A percentile compares a stretch with the other conserved stretches of the same genome.
These are phyloP conservation scores for Huntiella bhutanensis DNA, from an alignment of 2,329 filamentous ascomycete species.

Conservation along the genomic window DNA sequence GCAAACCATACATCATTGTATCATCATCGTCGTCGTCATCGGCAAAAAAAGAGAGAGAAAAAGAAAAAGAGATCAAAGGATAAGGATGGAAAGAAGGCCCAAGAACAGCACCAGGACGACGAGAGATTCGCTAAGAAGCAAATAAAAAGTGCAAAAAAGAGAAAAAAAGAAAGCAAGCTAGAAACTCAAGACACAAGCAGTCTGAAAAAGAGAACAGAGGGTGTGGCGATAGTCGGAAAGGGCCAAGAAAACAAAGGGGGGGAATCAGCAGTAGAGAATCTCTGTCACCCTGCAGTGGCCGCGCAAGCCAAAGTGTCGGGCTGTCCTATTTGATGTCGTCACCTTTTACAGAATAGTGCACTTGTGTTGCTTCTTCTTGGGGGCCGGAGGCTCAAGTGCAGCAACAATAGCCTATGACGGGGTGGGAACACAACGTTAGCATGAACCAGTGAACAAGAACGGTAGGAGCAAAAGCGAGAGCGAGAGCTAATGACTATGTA, in stretches of 20 bases:
- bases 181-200: conserved; percentile 7
- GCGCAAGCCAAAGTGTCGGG: too few relatives aligned
- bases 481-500: not conserved
- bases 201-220: conserved; percentile 2
- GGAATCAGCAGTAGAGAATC: not conserved
- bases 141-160: conserved; percentile 1
- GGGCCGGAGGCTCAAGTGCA: conserved; percentile 69
- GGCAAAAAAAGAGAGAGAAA: conserved; percentile 1
- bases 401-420: conserved; percentile 68
- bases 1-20: too few relatives aligned
- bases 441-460: not conserved
- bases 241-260: not conserved
- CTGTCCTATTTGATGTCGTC: not conserved
- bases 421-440: not conserved
- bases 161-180: conserved; percentile 6
- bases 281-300: too few relatives aligned
- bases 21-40: too few relatives aligned
- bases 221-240: not conserved
- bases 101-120: not conserved
- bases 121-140: not conserved
- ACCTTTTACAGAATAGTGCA: conserved; percentile 45
- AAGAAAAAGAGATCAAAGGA: conserved; percentile 3
- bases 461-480: not conserved
- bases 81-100: not conserved
- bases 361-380: conserved; percentile 57